Evolutionary conservation across 805 yeast species (phyloP).

Genomic region (Kuraishia ogatae): DNA sequence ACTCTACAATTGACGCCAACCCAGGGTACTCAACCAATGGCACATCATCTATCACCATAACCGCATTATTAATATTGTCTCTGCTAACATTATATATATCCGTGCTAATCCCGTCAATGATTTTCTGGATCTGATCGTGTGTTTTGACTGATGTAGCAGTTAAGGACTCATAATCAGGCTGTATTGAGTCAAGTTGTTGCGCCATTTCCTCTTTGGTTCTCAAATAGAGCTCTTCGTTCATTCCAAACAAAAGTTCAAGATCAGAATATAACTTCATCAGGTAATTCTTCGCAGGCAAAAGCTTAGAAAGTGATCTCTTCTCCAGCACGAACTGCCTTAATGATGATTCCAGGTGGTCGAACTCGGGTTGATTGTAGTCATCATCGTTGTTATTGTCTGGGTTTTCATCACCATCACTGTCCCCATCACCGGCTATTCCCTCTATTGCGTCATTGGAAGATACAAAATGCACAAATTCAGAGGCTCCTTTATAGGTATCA

Average conservation of each 20-base stretch:
- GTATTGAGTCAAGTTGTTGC: conserved; percentile 43
- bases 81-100: conserved; percentile 56
- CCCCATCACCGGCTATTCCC: conserved; percentile 26
- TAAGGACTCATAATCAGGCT: conserved; percentile 55
- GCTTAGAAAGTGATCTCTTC: conserved; percentile 80
- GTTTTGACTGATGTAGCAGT: conserved; percentile 43
- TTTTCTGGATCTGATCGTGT: conserved; percentile 47
- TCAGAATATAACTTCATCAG: conserved; percentile 63
- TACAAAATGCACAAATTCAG: conserved; percentile 91
- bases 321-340: conserved; percentile 80
- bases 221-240: conserved; percentile 50
- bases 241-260: conserved; percentile 44
- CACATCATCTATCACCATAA: conserved; percentile 30
- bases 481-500: conserved; percentile 78
- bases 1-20: conserved; percentile 53
- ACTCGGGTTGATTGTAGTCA: conserved; percentile 45
- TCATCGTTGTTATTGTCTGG: conserved; percentile 20
- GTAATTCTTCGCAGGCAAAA: conserved; percentile 90
- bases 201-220: conserved; percentile 38
- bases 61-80: conserved; percentile 38
- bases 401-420: conserved; percentile 26
- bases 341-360: conserved; percentile 78
- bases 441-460: conserved; percentile 47
- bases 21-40: conserved; percentile 47
- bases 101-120: conserved; percentile 53